These are phyloP conservation scores for Xylariaceae sp. DNA, from an alignment of 2,329 filamentous ascomycete species.

Conservation along the genomic window DNA sequence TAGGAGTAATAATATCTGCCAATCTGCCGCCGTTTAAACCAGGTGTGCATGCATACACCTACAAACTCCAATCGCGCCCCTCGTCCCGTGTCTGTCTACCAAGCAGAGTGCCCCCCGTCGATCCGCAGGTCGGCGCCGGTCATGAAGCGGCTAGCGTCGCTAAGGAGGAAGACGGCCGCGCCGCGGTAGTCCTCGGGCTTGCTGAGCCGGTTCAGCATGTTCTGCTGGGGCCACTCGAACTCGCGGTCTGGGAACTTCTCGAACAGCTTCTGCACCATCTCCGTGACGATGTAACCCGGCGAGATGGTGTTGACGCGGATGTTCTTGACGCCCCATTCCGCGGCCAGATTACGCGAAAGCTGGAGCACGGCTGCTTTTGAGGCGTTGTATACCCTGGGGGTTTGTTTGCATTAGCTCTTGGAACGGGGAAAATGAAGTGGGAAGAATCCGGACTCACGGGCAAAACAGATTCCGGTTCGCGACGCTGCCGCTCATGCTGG, in stretches of 20 bases:
- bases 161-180: conserved; percentile 68
- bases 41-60: too few species aligned
- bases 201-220: conserved; percentile 77
- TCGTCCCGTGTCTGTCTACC: conserved; percentile 42
- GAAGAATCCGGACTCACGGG: conserved; percentile 51
- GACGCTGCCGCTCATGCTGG: conserved; percentile 70
- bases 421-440: neutral
- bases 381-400: conserved; percentile 70
- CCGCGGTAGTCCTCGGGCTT: conserved; percentile 71
- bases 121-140: conserved; percentile 70
- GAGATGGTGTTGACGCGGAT: conserved; percentile 83
- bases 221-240: conserved; percentile 75
- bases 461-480: conserved; percentile 64
- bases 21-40: too few species aligned
- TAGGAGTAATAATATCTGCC: neutral
- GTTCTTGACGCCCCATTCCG: conserved; percentile 71
- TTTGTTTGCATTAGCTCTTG: conserved; percentile 2
- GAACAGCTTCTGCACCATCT: conserved; percentile 84
- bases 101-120: conserved; percentile 69
- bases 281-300: conserved; percentile 77
- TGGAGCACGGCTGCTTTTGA: conserved; percentile 76
- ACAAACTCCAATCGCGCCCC: too few species aligned
- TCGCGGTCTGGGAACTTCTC: conserved; percentile 70
- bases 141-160: conserved; percentile 71
- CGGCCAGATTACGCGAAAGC: conserved; percentile 69